Percentiles rank a stretch among this genome's conserved stretches.
phyloP scores from a whole-genome alignment of 257 asterid species.

The Nyctanthes arbortristis region DNA sequence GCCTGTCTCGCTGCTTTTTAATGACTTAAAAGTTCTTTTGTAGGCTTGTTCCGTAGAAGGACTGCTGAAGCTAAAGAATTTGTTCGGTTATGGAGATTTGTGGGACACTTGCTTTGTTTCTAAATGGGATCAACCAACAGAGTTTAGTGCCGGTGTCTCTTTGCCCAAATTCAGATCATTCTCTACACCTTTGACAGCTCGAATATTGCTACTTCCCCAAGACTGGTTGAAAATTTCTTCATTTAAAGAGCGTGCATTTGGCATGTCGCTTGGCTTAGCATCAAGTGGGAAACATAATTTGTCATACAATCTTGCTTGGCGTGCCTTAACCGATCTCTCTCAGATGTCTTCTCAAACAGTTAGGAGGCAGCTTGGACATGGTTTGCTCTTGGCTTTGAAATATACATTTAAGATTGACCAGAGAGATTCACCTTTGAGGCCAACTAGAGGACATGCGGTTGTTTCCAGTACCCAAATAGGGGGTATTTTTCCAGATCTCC shows the following conservation, averaged over 20 bases:
- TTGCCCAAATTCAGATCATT: slow-evolving; percentile 73
- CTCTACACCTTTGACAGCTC: slow-evolving; percentile 64
- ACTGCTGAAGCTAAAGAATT: slow-evolving; percentile 66
- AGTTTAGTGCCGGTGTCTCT: slow-evolving; percentile 74
- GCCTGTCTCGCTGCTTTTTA: slow-evolving; percentile 21
- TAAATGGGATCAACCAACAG: slow-evolving; percentile 80
- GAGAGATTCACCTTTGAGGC: slow-evolving; percentile 83
- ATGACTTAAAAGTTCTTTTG: slow-evolving; percentile 37
- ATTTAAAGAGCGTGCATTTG: slow-evolving; percentile 74
- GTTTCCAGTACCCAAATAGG: slow-evolving; percentile 77
- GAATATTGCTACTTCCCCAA: slow-evolving; percentile 73
- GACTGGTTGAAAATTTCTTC: slow-evolving; percentile 97
- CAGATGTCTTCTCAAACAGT: slow-evolving; percentile 81
- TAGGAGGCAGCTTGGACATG: slow-evolving; percentile 97
- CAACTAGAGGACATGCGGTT: slow-evolving; percentile 85
- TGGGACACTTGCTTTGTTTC: slow-evolving; percentile 89
- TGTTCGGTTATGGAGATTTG: slow-evolving; percentile 89
- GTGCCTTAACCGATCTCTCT: slow-evolving; percentile 79
- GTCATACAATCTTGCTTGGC: slow-evolving; percentile 84
- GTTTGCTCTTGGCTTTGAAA: slow-evolving; percentile 74
- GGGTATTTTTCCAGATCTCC: slow-evolving; percentile 80
- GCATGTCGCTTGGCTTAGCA: slow-evolving; percentile 71
- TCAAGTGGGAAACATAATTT: slow-evolving; percentile 73
- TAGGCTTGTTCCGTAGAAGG: slow-evolving; percentile 89
- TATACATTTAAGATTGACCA: slow-evolving; percentile 70